phyloP scores from a whole-genome alignment of 1,139 yeast species.

The Geotrichum siamense region DNA sequence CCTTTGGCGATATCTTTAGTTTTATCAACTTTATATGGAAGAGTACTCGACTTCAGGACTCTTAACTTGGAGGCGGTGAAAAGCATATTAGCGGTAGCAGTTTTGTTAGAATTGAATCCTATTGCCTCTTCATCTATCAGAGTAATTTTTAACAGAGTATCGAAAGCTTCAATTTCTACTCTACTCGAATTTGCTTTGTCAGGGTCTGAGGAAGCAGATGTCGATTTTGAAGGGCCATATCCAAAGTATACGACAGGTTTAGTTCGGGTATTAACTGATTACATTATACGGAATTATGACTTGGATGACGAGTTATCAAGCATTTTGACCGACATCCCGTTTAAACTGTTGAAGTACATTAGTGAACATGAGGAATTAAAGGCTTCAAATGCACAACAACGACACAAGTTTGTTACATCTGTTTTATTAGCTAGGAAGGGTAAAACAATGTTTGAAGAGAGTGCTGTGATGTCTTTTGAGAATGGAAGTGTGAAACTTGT shows the following conservation, averaged over 20 bases:
- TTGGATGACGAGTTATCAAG: not conserved
- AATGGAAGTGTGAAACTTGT: constrained; percentile 34
- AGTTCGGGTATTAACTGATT: constrained; percentile 25
- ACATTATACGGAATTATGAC: constrained; percentile 23
- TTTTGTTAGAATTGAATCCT: constrained; percentile 28
- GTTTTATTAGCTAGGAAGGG: constrained; percentile 26
- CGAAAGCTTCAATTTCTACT: constrained; percentile 22
- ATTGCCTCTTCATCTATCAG: constrained; percentile 28
- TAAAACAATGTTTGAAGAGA: constrained; percentile 28
- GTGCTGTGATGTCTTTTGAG: constrained; percentile 34
- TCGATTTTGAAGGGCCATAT: constrained; percentile 30
- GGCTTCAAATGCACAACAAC: constrained; percentile 25
- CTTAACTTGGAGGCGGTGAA: constrained; percentile 26
- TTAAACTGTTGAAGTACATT: constrained; percentile 27
- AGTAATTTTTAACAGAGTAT: constrained; percentile 22
- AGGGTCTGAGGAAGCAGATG: constrained; percentile 14
- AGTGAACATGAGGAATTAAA: constrained; percentile 28
- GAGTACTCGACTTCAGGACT: constrained; percentile 24
- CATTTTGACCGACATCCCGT: constrained; percentile 28
- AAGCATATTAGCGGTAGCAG: constrained; percentile 32
- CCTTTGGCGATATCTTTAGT: constrained; percentile 30
- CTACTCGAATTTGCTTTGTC: constrained; percentile 27
- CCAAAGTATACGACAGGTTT: constrained; percentile 31
- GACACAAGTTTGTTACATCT: constrained; percentile 31
- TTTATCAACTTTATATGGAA: constrained; percentile 34